phyloP scores from a whole-genome alignment of 306 rosid genomes.

The Cucurbita pepo region DNA sequence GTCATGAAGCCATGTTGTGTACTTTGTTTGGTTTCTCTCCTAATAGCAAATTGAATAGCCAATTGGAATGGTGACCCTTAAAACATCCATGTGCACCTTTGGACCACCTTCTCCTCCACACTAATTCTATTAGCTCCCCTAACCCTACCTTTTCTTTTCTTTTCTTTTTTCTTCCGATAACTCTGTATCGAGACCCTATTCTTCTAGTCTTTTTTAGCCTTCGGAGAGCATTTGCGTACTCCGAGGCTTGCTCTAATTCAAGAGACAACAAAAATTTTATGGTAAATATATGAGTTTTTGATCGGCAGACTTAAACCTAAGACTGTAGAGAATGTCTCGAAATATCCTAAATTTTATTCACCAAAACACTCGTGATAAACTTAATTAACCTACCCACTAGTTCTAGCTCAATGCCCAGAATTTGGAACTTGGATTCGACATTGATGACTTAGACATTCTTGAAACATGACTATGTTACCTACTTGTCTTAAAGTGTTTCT shows the following conservation, averaged over 20 bases:
- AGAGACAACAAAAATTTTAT: neutral
- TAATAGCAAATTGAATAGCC: neutral
- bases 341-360: neutral
- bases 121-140: neutral
- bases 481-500: no score
- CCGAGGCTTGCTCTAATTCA: neutral
- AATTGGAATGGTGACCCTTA: neutral
- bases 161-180: neutral
- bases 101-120: neutral
- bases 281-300: neutral
- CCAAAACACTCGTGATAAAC: no score
- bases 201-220: no score
- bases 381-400: no score
- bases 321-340: neutral
- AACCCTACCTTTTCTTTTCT: neutral
- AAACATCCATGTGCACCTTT: neutral
- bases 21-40: neutral
- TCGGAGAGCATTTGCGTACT: neutral
- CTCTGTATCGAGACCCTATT: no score
- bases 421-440: no score
- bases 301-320: neutral
- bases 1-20: neutral
- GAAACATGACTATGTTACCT: no score
- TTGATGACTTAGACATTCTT: no score
- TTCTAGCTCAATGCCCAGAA: no score